A percentile compares a stretch with the other conserved stretches of the same genome.
phyloP scores from a whole-genome alignment of 106 monocot species.

The Triglochin maritima region DNA sequence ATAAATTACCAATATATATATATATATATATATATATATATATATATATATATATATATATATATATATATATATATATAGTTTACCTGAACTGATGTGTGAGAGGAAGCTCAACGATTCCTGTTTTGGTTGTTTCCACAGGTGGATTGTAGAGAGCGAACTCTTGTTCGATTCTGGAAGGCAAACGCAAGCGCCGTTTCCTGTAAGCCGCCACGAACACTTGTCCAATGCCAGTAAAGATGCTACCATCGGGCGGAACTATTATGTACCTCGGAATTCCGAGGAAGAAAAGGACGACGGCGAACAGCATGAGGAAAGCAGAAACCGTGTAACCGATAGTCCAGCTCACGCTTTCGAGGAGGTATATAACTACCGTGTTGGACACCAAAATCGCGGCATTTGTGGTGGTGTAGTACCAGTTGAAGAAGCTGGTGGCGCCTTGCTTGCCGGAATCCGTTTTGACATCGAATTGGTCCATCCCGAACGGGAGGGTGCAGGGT shows the following conservation, averaged over 20 bases:
- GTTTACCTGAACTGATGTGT: slow-evolving; percentile 22
- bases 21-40: too few relatives aligned
- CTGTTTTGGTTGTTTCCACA: neutral
- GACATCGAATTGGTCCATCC: slow-evolving; percentile 51
- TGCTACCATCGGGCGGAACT: slow-evolving; percentile 20
- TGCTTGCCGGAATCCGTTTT: slow-evolving; percentile 23
- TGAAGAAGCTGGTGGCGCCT: slow-evolving; percentile 47
- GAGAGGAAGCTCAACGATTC: slow-evolving; percentile 4
- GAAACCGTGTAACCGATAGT: slow-evolving; percentile 35
- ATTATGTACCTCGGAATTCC: slow-evolving; percentile 35
- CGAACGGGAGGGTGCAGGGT: slow-evolving; percentile 56
- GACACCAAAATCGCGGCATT: slow-evolving; percentile 30
- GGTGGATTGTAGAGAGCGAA: slow-evolving; percentile 9
- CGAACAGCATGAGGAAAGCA: slow-evolving; percentile 35
- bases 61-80: too few relatives aligned
- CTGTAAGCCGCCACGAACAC: slow-evolving; percentile 24
- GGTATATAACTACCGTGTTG: slow-evolving; percentile 37
- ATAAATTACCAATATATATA: too few relatives aligned
- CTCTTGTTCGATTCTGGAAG: neutral
- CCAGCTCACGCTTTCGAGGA: slow-evolving; percentile 44
- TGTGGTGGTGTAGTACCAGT: slow-evolving; percentile 41
- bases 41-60: too few relatives aligned
- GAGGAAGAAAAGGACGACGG: slow-evolving; percentile 25
- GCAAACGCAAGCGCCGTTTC: slow-evolving; percentile 20
- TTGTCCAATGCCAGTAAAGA: slow-evolving; percentile 26